phyloP scores from a whole-genome alignment of 371 early-diverging fungal genomes.

The Blyttiomyces sp. region DNA sequence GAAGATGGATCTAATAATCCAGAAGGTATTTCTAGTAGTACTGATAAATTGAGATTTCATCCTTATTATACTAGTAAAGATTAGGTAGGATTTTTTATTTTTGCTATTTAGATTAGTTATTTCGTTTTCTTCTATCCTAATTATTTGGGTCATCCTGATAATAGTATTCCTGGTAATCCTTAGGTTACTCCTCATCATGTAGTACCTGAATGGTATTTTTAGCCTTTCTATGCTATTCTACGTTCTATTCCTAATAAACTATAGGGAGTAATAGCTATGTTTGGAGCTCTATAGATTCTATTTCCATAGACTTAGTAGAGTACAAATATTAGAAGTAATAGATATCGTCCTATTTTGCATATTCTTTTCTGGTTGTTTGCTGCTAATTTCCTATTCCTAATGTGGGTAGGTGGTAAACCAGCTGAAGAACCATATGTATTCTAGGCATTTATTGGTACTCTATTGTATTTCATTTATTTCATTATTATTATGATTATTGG shows the following conservation, averaged over 20 bases:
- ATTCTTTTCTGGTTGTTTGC: conserved; percentile 61
- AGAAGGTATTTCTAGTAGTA: conserved; percentile 58
- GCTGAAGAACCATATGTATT: conserved; percentile 52
- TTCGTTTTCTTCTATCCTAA: conserved; percentile 29
- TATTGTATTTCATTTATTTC: conserved; percentile 62
- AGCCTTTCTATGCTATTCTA: conserved; percentile 50
- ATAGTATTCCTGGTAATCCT: conserved; percentile 23
- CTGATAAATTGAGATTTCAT: conserved; percentile 61
- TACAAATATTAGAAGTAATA: conserved; percentile 50
- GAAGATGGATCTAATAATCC: conserved; percentile 55
- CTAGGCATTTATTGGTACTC: conserved; percentile 52
- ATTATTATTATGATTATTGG: conserved; percentile 32
- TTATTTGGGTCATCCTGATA: conserved; percentile 27
- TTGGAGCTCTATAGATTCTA: conserved; percentile 53
- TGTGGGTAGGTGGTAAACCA: conserved; percentile 57
- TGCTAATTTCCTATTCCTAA: conserved; percentile 57
- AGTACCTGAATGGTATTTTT: conserved; percentile 42
- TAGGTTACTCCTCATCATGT: conserved; percentile 24
- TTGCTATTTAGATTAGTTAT: conserved; percentile 16
- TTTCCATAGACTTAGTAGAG: conserved; percentile 50
- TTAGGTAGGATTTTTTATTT: conserved; percentile 44
- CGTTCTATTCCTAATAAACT: conserved; percentile 52
- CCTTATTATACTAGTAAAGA: conserved; percentile 67
- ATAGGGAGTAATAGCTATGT: conserved; percentile 53
- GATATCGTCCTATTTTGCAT: conserved; percentile 59